Evolutionary conservation across 2,329 filamentous ascomycete genomes (phyloP).

Genomic region (Colletotrichum horii): DNA sequence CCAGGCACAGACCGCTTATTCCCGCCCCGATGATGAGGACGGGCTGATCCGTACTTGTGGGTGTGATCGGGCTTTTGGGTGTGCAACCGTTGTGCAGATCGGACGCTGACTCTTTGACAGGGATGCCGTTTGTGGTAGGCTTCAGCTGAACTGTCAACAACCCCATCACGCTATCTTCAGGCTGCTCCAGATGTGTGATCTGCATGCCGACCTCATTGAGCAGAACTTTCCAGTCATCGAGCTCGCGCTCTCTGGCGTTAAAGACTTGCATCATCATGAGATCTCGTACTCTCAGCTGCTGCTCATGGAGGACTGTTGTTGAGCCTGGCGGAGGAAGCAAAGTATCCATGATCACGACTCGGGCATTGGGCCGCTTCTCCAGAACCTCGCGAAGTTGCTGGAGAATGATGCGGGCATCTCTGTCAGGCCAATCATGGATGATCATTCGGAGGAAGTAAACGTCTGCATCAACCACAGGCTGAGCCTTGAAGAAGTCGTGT

Average conservation of each 20-base stretch:
- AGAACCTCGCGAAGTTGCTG: constrained; percentile 46
- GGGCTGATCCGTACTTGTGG: constrained; percentile 1
- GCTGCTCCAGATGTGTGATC: neutral
- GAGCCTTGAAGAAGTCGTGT: constrained; percentile 43
- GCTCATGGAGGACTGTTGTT: constrained; percentile 25
- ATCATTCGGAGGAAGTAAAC: constrained; percentile 59
- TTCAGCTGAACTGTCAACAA: neutral
- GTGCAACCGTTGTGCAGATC: neutral
- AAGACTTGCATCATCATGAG: constrained; percentile 55
- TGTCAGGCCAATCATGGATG: constrained; percentile 60
- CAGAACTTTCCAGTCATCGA: constrained; percentile 47
- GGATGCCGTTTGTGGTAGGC: neutral
- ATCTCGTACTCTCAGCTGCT: constrained; percentile 32
- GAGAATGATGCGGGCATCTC: constrained; percentile 42
- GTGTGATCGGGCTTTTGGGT: neutral
- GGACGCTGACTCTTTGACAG: neutral
- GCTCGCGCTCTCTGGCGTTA: constrained; percentile 50
- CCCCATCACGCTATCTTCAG: neutral
- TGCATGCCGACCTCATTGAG: constrained; percentile 34
- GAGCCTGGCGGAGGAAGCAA: constrained; percentile 42
- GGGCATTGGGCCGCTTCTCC: neutral
- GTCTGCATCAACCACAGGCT: constrained; percentile 43
- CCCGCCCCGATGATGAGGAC: constrained; percentile 42
- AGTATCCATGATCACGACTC: constrained; percentile 17
- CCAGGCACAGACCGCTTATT: constrained; percentile 39